A percentile compares a stretch with the other conserved stretches of the same genome.
Conservation (phyloP, 2,329 filamentous ascomycete species). For the Myriosclerotinia scirpicola region DNA sequence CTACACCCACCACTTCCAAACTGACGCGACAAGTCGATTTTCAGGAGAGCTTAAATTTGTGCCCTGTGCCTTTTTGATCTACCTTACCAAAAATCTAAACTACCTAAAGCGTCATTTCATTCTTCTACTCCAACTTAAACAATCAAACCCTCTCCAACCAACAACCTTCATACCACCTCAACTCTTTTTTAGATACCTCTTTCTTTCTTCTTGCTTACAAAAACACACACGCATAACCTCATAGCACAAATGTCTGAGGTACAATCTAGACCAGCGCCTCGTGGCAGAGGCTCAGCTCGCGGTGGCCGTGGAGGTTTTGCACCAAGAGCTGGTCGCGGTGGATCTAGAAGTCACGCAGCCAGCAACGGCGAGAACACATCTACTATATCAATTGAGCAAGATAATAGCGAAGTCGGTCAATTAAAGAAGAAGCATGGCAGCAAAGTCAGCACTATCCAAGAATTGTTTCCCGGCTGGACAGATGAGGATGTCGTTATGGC, state of each 20-base stretch:
- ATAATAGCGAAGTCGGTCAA: constrained; percentile 87
- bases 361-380: constrained; percentile 75
- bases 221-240: constrained; percentile 33
- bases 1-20: not conserved
- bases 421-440: constrained; percentile 85
- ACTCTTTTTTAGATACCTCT: constrained; percentile 23
- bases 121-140: not conserved
- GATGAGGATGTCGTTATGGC: constrained; percentile 93
- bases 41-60: constrained; percentile 26
- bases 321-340: constrained; percentile 68
- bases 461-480: constrained; percentile 94
- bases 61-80: constrained; percentile 21
- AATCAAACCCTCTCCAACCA: constrained; percentile 20
- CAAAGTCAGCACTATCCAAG: constrained; percentile 79
- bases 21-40: constrained; percentile 22
- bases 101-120: constrained; percentile 23
- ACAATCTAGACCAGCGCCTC: constrained; percentile 79
- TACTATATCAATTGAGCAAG: constrained; percentile 60
- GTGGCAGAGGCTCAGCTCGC: constrained; percentile 87
- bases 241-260: constrained; percentile 73
- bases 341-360: constrained; percentile 57
- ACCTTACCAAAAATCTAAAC: constrained; percentile 14
- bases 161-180: constrained; percentile 25
- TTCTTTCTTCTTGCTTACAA: constrained; percentile 32
- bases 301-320: constrained; percentile 78